Evolutionary conservation across 2,329 filamentous ascomycete genomes (phyloP), one percentile per base, ranked within the genome.

Genomic region (Thielaviopsis euricoi): DNA sequence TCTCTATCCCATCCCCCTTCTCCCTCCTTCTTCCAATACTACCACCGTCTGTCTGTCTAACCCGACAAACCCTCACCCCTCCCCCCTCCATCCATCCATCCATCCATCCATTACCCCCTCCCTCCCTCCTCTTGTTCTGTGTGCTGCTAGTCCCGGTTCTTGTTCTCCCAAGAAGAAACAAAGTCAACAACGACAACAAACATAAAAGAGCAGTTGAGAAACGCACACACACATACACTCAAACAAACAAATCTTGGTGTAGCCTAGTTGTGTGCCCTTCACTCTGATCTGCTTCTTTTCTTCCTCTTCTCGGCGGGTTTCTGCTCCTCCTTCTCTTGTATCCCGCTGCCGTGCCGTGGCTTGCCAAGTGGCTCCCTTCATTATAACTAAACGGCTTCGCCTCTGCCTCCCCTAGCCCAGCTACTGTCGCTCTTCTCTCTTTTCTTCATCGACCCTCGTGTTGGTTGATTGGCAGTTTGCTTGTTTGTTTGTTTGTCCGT

Each of bases 401-500:
- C 25, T 56, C 48, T 51, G 43, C 12, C 50, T 56, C 43, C 50
- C 55, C 50, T 55, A 15, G 51, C 43, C n/a, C 17, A 55, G 52
- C 26, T 53, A 55, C 22, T 50, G 9, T 59, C 48, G 61, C 56
- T 60, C 54, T 60, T 55, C 49, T 52, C 21, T 52, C 23, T 59
- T 59, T 37, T 60, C 53, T 63, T 58, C 29, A 33, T 33, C 29
- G 12, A 33, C 29, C 29, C 29, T 33, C 29, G 29, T 6, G 29
- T 10, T 33, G 29, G 29, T 10, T 33, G 29, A 2, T 33, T 33
- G 29, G 29, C 12, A 10, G 29, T 33, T 2, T 62, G 62, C 57
- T 33, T 33, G 29, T 33, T 2, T 62, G 62, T 57, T 62, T 58
- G 62, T 43, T 40, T 61, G 58, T 61, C n/a, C n/a, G n/a, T 58